Conservation (phyloP, 2,329 filamentous ascomycete species). For the Botrytis paeoniae region DNA sequence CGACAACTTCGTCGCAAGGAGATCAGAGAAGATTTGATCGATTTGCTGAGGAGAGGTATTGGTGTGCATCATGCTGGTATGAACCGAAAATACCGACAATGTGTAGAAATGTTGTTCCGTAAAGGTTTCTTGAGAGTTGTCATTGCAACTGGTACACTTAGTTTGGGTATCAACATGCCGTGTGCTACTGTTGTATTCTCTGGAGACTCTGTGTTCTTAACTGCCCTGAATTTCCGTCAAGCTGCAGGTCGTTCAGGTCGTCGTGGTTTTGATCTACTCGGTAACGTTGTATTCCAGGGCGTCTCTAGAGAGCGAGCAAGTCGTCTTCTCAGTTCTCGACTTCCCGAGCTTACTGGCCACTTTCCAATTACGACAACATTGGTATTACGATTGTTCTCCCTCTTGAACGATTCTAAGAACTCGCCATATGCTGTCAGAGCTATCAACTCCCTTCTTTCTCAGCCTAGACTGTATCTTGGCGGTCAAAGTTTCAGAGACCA, state of each 20-base stretch:
- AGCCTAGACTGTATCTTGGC: constrained; percentile 68
- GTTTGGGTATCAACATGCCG: constrained; percentile 79
- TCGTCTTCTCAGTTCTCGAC: constrained; percentile 67
- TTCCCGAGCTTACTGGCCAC: constrained; percentile 73
- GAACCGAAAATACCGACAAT: constrained; percentile 73
- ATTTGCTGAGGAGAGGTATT: constrained; percentile 63
- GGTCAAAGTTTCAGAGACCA: constrained; percentile 65
- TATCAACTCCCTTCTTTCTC: constrained; percentile 65
- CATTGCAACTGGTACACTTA: constrained; percentile 72
- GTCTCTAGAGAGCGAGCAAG: constrained; percentile 59
- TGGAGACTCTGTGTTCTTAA: constrained; percentile 70
- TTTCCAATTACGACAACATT: constrained; percentile 75
- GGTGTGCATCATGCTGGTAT: constrained; percentile 78
- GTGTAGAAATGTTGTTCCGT: constrained; percentile 71
- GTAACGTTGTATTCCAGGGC: constrained; percentile 76
- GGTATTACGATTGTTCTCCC: constrained; percentile 63
- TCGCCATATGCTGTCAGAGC: constrained; percentile 59
- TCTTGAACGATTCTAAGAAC: constrained; percentile 64
- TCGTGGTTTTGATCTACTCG: constrained; percentile 75
- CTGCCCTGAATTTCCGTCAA: constrained; percentile 73
- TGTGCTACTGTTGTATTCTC: constrained; percentile 78
- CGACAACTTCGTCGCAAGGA: constrained; percentile 49
- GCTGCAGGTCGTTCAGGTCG: constrained; percentile 74
- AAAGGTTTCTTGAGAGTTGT: constrained; percentile 68
- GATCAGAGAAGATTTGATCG: constrained; percentile 53